A percentile compares a stretch with the other conserved stretches of the same genome.
phyloP scores from a whole-genome alignment of 202 grass and related monocot species.

The Tripidium arundinaceum region DNA sequence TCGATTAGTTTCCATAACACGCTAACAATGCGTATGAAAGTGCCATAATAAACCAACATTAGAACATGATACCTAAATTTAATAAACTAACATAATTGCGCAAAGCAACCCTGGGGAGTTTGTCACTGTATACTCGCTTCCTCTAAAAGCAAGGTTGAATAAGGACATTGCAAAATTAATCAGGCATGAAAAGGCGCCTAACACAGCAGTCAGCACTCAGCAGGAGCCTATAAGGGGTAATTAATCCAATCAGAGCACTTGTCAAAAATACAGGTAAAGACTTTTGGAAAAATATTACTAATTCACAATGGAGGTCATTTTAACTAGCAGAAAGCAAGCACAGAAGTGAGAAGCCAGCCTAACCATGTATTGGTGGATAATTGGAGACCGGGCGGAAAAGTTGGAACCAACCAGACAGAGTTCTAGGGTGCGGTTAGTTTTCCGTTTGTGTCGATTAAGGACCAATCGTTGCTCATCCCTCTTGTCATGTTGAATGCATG shows the following conservation, averaged over 20 bases:
- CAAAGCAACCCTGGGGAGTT: not conserved
- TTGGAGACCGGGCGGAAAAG: no score
- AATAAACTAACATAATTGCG: not conserved
- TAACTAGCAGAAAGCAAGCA: no score
- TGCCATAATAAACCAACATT: not conserved
- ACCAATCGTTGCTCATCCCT: no score
- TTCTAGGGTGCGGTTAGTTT: no score
- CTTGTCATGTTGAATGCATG: no score
- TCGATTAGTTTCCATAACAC: constrained; percentile 22
- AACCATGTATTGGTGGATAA: no score
- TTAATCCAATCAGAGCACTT: not conserved
- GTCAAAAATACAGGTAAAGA: no score
- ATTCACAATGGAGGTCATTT: no score
- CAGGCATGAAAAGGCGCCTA: not conserved
- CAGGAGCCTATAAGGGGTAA: not conserved
- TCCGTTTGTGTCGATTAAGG: no score
- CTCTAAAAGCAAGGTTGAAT: not conserved
- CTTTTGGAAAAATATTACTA: no score
- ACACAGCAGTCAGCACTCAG: not conserved
- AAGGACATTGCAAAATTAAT: not conserved
- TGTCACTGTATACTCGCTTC: not conserved
- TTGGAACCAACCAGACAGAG: no score
- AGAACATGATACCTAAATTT: not conserved
- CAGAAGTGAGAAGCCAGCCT: no score
- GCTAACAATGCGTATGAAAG: not conserved